These are phyloP conservation scores for Mangifera indica DNA, from an alignment of 345 rosid species.

Conservation along the genomic window DNA sequence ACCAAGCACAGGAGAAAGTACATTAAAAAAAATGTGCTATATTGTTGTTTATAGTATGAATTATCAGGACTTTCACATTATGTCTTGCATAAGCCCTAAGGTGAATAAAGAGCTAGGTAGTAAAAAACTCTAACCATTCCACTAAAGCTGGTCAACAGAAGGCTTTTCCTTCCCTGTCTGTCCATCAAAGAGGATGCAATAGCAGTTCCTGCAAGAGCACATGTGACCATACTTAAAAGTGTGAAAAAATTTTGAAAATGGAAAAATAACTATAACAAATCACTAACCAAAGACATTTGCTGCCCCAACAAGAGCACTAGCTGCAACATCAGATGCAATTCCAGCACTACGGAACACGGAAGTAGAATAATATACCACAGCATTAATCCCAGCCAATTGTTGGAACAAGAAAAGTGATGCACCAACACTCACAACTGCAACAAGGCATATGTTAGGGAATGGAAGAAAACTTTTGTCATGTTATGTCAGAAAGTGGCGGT, in stretches of 20 bases:
- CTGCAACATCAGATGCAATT: conserved; percentile 91
- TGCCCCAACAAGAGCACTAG: conserved; percentile 99
- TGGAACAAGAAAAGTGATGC: conserved; percentile 98
- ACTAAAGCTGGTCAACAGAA: conserved; percentile 75
- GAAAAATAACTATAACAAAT: neutral
- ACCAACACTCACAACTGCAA: conserved; percentile 96
- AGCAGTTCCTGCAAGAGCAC: conserved; percentile 66
- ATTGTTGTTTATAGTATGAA: neutral
- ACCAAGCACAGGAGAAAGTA: conserved; percentile 7
- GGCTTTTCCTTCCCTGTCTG: conserved; percentile 93
- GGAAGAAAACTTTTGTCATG: neutral
- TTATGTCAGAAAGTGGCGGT: conserved; percentile 1
- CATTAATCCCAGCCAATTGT: conserved; percentile 98
- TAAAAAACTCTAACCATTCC: conserved; percentile 71
- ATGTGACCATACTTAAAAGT: conserved; percentile 5
- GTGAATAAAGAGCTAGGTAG: neutral
- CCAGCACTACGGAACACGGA: conserved; percentile 94
- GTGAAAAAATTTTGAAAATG: neutral
- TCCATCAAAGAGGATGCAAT: conserved; percentile 98
- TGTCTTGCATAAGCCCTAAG: neutral
- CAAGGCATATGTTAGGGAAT: conserved; percentile 16
- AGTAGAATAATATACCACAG: conserved; percentile 96
- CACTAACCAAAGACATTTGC: conserved; percentile 85
- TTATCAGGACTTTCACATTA: neutral
- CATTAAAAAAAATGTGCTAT: neutral